A percentile compares a stretch with the other conserved stretches of the same genome.
Conservation (phyloP, 129 eudicot genomes). For the carrot (Daucus carota) region DNA sequence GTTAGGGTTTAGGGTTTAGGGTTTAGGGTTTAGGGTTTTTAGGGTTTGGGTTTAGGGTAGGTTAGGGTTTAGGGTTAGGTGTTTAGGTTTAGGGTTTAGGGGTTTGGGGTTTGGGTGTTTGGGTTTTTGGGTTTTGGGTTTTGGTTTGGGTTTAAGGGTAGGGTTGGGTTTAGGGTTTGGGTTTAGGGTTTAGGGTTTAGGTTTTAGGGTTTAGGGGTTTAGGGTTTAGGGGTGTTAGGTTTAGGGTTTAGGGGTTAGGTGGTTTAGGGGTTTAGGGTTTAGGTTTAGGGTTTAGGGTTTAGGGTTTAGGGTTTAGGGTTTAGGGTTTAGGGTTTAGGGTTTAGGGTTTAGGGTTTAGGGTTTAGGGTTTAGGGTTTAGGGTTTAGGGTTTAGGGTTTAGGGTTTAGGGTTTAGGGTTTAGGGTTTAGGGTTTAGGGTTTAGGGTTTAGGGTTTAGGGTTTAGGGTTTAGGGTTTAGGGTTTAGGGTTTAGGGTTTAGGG, state of each 20-base stretch:
- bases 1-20: slow-evolving; percentile 16
- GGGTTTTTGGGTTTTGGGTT: slow-evolving; percentile 18
- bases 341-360: too few relatives aligned
- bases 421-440: slow-evolving; percentile 11
- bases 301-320: too few relatives aligned
- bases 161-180: slow-evolving; percentile 12
- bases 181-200: slow-evolving; percentile 12
- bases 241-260: too few relatives aligned
- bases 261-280: slow-evolving; percentile 1
- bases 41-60: slow-evolving; percentile 8
- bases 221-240: too few relatives aligned
- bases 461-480: slow-evolving; percentile 19
- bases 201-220: slow-evolving; percentile 3
- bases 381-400: not conserved
- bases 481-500: slow-evolving; percentile 14
- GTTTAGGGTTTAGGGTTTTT: slow-evolving; percentile 15
- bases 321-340: too few relatives aligned
- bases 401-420: slow-evolving; percentile 17
- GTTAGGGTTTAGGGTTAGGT: too few relatives aligned
- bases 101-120: slow-evolving; percentile 15
- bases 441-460: slow-evolving; percentile 14
- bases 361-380: not conserved
- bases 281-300: slow-evolving; percentile 7
- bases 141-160: slow-evolving; percentile 11
- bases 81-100: too few relatives aligned